These are phyloP conservation scores for Aspergillus sp. DNA, from an alignment of 2,329 filamentous ascomycete species.

Conservation along the genomic window DNA sequence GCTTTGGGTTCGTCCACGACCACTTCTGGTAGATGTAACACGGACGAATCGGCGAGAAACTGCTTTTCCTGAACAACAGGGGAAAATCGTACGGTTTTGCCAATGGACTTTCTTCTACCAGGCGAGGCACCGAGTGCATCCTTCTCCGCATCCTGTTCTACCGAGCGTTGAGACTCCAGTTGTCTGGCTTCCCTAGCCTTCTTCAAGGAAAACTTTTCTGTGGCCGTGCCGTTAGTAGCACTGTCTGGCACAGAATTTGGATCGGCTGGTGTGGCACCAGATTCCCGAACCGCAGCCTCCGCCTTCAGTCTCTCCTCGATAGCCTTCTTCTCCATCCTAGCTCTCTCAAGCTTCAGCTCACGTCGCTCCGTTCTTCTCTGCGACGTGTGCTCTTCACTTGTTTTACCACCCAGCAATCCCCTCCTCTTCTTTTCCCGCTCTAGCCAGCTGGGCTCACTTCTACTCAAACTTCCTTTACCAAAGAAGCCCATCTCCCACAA, in stretches of 20 bases:
- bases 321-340: conserved; percentile 77
- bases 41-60: conserved; percentile 35
- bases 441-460: conserved; percentile 92
- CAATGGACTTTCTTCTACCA: conserved; percentile 9
- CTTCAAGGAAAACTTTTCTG: conserved; percentile 30
- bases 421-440: conserved; percentile 71
- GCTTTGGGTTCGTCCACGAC: conserved; percentile 9
- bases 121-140: conserved; percentile 2
- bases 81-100: conserved; percentile 68
- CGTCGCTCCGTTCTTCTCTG: conserved; percentile 74
- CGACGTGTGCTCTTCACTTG: conserved; percentile 77
- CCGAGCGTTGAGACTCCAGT: conserved; percentile 16
- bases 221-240: conserved; percentile 11
- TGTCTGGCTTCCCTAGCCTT: conserved; percentile 28
- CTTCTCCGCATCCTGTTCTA: conserved; percentile 8
- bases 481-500: conserved; percentile 98
- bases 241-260: conserved; percentile 10
- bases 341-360: conserved; percentile 84
- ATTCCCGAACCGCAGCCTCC: conserved; percentile 40
- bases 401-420: conserved; percentile 60
- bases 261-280: conserved; percentile 8
- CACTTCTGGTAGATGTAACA: conserved; percentile 9
- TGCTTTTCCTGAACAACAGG: conserved; percentile 62
- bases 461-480: conserved; percentile 86
- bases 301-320: conserved; percentile 66